Conservation (phyloP, 2,329 filamentous ascomycete genomes). For the Fusarium verticillioides region DNA sequence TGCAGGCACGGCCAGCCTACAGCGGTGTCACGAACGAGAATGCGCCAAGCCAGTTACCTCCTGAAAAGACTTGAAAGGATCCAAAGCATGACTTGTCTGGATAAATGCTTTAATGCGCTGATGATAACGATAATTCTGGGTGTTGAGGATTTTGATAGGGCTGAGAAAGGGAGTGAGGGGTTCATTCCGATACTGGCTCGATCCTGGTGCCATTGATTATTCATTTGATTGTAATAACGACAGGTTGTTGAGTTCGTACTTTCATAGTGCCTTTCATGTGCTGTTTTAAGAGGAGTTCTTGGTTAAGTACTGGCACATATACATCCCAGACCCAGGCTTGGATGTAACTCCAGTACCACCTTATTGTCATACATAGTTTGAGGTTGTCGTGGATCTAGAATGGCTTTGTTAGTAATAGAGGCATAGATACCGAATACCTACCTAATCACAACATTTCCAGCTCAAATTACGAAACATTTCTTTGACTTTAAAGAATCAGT, state of each 20-base stretch:
- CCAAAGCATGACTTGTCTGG: neutral
- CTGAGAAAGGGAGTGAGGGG: neutral
- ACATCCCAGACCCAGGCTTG: constrained; percentile 13
- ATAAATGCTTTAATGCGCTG: constrained; percentile 12
- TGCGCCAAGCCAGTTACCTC: constrained; percentile 62
- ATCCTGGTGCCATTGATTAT: neutral
- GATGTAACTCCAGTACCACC: neutral
- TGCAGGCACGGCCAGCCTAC: constrained; percentile 71
- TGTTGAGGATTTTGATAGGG: neutral
- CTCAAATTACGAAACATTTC: neutral
- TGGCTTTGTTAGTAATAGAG: neutral
- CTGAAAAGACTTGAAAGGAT: constrained; percentile 51
- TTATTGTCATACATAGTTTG: neutral
- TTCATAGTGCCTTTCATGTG: neutral
- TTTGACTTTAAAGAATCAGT: neutral
- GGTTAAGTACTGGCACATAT: neutral
- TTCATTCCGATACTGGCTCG: constrained; percentile 13
- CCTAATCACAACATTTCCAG: neutral
- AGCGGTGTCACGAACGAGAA: constrained; percentile 72
- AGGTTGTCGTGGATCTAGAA: neutral
- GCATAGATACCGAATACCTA: neutral
- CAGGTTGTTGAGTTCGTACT: neutral
- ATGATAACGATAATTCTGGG: constrained; percentile 24
- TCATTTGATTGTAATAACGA: neutral
- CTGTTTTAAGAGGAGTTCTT: neutral